These are phyloP conservation scores for Plectosphaerella plurivora DNA, from an alignment of 2,329 filamentous ascomycete genomes.

Conservation along the genomic window DNA sequence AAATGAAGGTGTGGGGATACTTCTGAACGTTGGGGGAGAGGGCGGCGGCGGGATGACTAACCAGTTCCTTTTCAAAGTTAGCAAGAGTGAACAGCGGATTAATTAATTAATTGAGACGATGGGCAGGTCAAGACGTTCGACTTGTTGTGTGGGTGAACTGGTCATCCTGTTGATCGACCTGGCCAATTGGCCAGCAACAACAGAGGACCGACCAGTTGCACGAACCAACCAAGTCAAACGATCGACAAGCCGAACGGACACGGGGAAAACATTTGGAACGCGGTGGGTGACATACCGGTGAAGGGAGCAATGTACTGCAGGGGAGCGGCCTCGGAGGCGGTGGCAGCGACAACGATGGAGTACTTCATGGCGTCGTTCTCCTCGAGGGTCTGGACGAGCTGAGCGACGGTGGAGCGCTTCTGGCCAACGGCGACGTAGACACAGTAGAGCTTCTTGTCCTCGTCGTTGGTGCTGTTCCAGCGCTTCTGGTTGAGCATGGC, in stretches of 20 bases:
- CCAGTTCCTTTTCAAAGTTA: not conserved
- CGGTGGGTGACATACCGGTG: constrained; percentile 53
- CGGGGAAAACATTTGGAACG: too few species aligned
- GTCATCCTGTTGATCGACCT: too few species aligned
- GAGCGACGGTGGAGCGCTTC: constrained; percentile 98
- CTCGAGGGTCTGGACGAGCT: constrained; percentile 99
- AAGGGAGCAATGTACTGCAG: constrained; percentile 94
- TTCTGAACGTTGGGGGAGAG: too few species aligned
- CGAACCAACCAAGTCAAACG: not conserved
- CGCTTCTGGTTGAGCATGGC: constrained; percentile 99
- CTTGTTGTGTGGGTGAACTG: too few species aligned
- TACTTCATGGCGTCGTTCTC: constrained; percentile 99
- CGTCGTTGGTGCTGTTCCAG: constrained; percentile 85
- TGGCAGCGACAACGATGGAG: constrained; percentile 87
- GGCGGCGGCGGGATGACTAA: too few species aligned
- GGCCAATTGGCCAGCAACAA: too few species aligned
- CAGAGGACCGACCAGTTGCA: constrained; percentile 1
- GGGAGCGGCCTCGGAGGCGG: constrained; percentile 93
- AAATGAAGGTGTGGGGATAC: too few species aligned
- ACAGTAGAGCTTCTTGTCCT: constrained; percentile 99
- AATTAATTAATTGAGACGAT: not conserved
- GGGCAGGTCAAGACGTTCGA: too few species aligned
- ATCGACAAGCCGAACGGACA: not conserved
- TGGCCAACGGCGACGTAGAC: constrained; percentile 98
- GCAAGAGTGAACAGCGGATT: too few species aligned